A percentile compares a stretch with the other conserved stretches of the same genome.
Conservation (phyloP, 2,329 filamentous ascomycete genomes). For the Talaromyces sp. region DNA sequence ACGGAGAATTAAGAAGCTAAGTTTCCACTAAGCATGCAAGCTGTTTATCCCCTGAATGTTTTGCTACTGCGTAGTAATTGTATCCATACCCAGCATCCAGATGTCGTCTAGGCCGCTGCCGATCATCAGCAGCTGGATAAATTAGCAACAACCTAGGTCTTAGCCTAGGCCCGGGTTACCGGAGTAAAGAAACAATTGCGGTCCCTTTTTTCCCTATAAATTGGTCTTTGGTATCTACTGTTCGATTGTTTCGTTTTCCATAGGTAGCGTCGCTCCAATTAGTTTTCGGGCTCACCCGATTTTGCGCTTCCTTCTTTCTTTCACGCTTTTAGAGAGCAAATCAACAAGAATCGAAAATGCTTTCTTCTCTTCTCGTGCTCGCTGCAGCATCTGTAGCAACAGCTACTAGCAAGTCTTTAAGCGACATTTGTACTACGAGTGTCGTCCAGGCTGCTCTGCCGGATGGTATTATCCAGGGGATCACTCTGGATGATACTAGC, state of each 20-base stretch:
- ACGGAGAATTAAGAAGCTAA: not conserved
- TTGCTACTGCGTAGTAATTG: not conserved
- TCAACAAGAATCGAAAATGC: not conserved
- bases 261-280: too few species aligned
- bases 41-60: not conserved
- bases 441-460: constrained; percentile 35
- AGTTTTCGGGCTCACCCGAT: not conserved
- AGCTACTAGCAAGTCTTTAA: constrained; percentile 18
- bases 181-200: not conserved
- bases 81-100: not conserved
- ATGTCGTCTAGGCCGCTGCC: not conserved
- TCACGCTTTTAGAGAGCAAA: not conserved
- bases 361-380: not conserved
- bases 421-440: constrained; percentile 32
- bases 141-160: not conserved
- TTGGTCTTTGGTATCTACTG: too few species aligned
- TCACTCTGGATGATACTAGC: constrained; percentile 32
- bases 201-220: too few species aligned
- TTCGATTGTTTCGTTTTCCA: too few species aligned
- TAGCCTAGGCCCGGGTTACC: not conserved
- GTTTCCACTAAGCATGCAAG: not conserved
- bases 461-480: constrained; percentile 31
- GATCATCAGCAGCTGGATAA: not conserved
- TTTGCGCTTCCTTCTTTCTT: not conserved
- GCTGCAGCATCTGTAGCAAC: not conserved